These are phyloP conservation scores for Funneliformis geosporum DNA, from an alignment of 192 early-diverging fungal species.

Conservation along the genomic window DNA sequence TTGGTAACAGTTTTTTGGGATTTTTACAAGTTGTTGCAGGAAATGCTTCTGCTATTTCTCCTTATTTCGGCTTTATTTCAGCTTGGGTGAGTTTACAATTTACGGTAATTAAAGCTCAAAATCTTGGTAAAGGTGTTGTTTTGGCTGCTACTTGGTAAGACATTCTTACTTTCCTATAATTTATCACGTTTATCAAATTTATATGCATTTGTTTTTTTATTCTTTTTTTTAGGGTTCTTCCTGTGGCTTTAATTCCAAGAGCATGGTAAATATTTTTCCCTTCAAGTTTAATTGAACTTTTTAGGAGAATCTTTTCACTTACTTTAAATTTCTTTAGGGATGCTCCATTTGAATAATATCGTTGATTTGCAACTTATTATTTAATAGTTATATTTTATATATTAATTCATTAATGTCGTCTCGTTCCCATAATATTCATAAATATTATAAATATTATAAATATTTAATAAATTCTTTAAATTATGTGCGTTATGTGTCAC, in stretches of 20 bases:
- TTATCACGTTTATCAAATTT: neutral
- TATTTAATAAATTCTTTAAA: too few relatives aligned
- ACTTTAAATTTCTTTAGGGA: neutral
- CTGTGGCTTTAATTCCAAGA: constrained; percentile 45
- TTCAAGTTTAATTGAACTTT: neutral
- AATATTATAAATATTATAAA: too few relatives aligned
- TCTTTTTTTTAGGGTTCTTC: constrained; percentile 40
- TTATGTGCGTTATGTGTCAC: too few relatives aligned
- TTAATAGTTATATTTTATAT: too few relatives aligned
- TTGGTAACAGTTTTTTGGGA: constrained; percentile 37
- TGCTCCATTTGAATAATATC: neutral
- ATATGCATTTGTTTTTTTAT: neutral
- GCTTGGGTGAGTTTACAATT: constrained; percentile 49
- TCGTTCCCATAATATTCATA: too few relatives aligned
- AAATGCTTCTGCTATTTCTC: constrained; percentile 31
- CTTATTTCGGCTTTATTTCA: constrained; percentile 44
- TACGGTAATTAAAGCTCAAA: constrained; percentile 41
- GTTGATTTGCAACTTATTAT: too few relatives aligned
- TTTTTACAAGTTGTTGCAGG: constrained; percentile 35
- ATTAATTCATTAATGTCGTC: too few relatives aligned
- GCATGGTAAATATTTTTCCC: constrained; percentile 37
- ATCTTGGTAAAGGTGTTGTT: constrained; percentile 43
- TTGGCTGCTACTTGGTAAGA: constrained; percentile 47
- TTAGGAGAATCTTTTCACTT: neutral
- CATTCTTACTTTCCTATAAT: neutral